Evolutionary conservation across 2,329 filamentous ascomycete species (phyloP).

Genomic region (Talaromyces piceae): DNA sequence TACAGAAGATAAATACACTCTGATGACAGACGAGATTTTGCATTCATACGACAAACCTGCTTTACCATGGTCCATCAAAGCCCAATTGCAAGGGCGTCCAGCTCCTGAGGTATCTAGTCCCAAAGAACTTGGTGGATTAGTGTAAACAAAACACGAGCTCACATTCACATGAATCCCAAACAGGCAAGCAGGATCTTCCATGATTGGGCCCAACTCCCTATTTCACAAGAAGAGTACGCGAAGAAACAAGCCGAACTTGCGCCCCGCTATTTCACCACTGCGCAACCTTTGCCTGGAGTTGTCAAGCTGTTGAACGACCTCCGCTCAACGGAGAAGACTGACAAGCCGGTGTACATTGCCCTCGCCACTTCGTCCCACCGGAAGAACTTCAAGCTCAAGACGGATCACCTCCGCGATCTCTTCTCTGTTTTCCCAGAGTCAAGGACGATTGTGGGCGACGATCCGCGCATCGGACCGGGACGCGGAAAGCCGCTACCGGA

Average conservation of each 20-base stretch:
- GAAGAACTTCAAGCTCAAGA: conserved; percentile 71
- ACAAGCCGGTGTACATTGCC: conserved; percentile 63
- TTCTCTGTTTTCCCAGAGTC: conserved; percentile 56
- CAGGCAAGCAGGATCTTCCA: conserved; percentile 56
- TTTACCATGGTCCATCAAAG: conserved; percentile 92
- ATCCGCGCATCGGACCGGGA: conserved; percentile 65
- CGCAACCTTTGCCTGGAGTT: conserved; percentile 75
- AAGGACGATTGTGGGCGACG: conserved; percentile 79
- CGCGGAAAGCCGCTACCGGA: conserved; percentile 92
- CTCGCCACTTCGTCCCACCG: conserved; percentile 73
- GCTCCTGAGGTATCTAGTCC: conserved; percentile 43
- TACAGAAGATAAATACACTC: conserved; percentile 83
- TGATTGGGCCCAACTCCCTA: conserved; percentile 79
- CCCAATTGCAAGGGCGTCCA: conserved; percentile 67
- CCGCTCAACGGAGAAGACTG: conserved; percentile 25
- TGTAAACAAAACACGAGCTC: conserved; percentile 5
- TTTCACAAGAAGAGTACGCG: conserved; percentile 61
- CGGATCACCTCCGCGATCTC: conserved; percentile 45
- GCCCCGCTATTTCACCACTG: conserved; percentile 60
- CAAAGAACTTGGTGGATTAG: no score
- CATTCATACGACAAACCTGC: conserved; percentile 62
- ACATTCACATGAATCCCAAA: neutral
- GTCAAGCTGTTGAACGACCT: conserved; percentile 52
- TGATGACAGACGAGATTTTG: conserved; percentile 75
- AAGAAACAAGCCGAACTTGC: conserved; percentile 57